Evolutionary conservation across 1,284 basidiomycete species (phyloP), one percentile per base, ranked within the genome.

Genomic region (Exobasidium cylindrosporum): DNA sequence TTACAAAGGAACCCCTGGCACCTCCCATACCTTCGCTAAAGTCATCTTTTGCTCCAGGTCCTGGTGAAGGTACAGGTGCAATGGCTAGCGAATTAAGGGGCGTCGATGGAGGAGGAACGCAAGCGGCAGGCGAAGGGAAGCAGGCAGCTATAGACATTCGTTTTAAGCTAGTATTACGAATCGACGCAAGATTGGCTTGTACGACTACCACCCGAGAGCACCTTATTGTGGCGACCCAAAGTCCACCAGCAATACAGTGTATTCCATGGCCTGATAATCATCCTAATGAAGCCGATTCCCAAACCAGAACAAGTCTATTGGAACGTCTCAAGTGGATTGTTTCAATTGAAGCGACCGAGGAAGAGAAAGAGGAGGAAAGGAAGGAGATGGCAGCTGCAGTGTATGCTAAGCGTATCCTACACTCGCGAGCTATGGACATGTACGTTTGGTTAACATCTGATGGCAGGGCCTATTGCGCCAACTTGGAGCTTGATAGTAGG

Each of bases 361-460:
- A 23, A 26, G 49, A 31, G 2, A 23, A 32, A 7, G 31, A 28
- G n/a, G 30, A 21, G 53, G 49, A 6, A 21, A 44, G 4, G 29
- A 17, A 21, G 21, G 47, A 23, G 40, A 46, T 7, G 10, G 29
- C 17, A 65, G 28, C 26, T 26, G 26, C 32, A 14, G 29, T 35
- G 5, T 35, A 50, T 35, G 32, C 50, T 23, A 43, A 17, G 7
- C 32, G 63, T 11, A 61, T 73, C 26, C 60, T 64, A 32, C 67
- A 77, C 28, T 76, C 74, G 2, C 59, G 72, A 2, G 70, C 72
- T 13, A 79, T 75, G 65, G 69, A 70, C 54, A 61, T 76, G 56
- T 72, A 64, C 49, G 69, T 78, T 21, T 78, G 73, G 74, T 31
- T 77, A 59, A 68, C 72, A 2, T 68, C 67, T 3, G 74, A 76